Percentiles rank a stretch among this genome's conserved stretches.
phyloP scores from a whole-genome alignment of 1,139 yeast species.

The Saccharomyces pastorianus region DNA sequence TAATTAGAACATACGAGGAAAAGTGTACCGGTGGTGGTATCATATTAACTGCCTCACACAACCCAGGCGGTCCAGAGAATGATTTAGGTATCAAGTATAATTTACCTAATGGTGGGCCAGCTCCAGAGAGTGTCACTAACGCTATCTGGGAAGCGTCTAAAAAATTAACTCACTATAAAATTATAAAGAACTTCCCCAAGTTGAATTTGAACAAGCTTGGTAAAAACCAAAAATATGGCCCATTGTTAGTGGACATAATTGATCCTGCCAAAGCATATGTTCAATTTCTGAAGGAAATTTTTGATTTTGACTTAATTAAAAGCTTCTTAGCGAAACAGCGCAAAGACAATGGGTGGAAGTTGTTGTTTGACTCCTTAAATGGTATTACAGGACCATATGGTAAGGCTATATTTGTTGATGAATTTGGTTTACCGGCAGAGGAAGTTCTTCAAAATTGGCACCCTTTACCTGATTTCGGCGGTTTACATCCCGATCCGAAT shows the following conservation, averaged over 20 bases:
- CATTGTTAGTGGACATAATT: conserved; percentile 65
- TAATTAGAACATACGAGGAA: conserved; percentile 57
- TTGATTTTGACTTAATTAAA: conserved; percentile 79
- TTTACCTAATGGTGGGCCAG: conserved; percentile 94
- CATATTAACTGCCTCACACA: conserved; percentile 92
- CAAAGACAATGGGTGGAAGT: conserved; percentile 48
- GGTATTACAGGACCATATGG: conserved; percentile 99
- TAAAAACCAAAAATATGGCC: conserved; percentile 36
- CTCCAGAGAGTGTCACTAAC: conserved; percentile 93
- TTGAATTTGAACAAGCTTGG: conserved; percentile 62
- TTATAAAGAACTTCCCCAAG: conserved; percentile 43
- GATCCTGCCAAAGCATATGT: conserved; percentile 78
- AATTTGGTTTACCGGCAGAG: conserved; percentile 64
- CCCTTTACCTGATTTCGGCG: conserved; percentile 90
- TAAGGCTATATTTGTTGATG: conserved; percentile 69
- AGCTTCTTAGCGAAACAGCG: conserved; percentile 49
- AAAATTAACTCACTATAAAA: conserved; percentile 52
- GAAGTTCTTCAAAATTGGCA: conserved; percentile 63
- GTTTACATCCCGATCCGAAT: conserved; percentile 96
- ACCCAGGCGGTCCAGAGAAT: conserved; percentile 94
- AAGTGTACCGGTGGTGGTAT: conserved; percentile 81
- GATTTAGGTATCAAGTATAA: conserved; percentile 96
- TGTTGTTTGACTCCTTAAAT: conserved; percentile 82
- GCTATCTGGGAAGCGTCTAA: conserved; percentile 69
- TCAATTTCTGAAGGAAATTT: conserved; percentile 69